Evolutionary conservation across 345 rosid genomes (phyloP), one percentile per base, ranked within the genome.

Genomic region (Psidium guajava): DNA sequence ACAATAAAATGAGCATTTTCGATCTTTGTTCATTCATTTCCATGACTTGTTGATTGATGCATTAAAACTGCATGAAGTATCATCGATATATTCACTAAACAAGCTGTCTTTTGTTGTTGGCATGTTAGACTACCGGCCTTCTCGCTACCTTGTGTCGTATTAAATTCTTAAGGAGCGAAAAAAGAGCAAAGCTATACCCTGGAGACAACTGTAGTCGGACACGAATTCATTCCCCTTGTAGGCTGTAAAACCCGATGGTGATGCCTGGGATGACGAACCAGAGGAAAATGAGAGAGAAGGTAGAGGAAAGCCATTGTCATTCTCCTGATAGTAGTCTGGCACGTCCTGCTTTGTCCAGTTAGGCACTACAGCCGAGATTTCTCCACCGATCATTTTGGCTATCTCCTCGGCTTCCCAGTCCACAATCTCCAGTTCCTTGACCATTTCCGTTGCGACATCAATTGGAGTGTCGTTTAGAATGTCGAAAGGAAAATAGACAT

Each of bases 381-480:
- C 94, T 57, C 94, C 91, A 84, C 93, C 98, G 57, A 95, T 97
- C 97, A 92, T 94, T 47, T 90, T 90, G 21, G 99, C 94, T 56
- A 95, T 93, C 84, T 94, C 96, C 77, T 89, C 8, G 5, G 96
- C 95, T 59, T 95, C 95, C 96, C 93, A 93, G 74, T 94, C 97
- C n/a, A 84, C 69, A 54, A 96, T 95, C 82, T 94, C 95, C 90
- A 97, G 85, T 87, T 94, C 98, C 85, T 93, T 92, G 85, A 97
- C 98, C 99, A 97, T 97, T 89, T 97, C 99, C 87, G 89, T 52
- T 1, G 98, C 98, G 20, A 97, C 99, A 58, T 93, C 95, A 5
- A 89, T 88, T 15, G 98, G 90, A 59, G 96, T 95, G 87, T 97
- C 99, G 2, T 88, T 93, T 84, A 86, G 64, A 56, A 93, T 90